phyloP scores from a whole-genome alignment of 495 filamentous ascomycete genomes.

The Neurospora intermedia region DNA sequence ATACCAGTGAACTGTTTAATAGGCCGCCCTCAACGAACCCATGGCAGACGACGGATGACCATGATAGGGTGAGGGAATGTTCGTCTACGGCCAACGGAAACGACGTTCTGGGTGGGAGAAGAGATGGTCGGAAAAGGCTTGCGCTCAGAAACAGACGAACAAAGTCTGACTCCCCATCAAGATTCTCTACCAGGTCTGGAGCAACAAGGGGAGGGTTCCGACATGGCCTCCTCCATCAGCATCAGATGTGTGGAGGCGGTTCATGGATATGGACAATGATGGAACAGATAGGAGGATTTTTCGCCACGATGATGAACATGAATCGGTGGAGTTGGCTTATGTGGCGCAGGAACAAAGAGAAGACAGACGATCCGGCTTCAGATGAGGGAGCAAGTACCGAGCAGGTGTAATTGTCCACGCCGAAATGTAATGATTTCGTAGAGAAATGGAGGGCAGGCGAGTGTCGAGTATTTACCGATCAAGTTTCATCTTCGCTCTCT shows the following conservation, averaged over 20 bases:
- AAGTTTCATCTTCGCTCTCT: not conserved
- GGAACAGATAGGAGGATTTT: not conserved
- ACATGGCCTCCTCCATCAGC: not conserved
- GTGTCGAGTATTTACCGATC: not conserved
- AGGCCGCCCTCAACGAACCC: not conserved
- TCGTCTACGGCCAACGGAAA: not conserved
- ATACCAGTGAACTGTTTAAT: not conserved
- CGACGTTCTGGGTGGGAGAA: not conserved
- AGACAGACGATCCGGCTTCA: not conserved
- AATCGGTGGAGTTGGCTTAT: not conserved
- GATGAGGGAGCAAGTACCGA: not conserved
- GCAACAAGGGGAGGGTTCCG: not conserved
- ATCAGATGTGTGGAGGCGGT: not conserved
- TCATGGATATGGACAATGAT: not conserved
- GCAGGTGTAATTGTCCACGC: not conserved
- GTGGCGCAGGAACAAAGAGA: not conserved
- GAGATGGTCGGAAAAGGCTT: not conserved
- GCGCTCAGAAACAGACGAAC: not conserved
- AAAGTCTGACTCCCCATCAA: not conserved
- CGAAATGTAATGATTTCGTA: not conserved
- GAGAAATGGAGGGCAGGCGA: not conserved
- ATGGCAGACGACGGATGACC: not conserved
- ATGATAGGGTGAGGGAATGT: not conserved
- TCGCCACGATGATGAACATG: not conserved
- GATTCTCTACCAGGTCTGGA: not conserved